phyloP scores from a whole-genome alignment of 2,329 filamentous ascomycete genomes.

The Talaromyces amestolkiae region DNA sequence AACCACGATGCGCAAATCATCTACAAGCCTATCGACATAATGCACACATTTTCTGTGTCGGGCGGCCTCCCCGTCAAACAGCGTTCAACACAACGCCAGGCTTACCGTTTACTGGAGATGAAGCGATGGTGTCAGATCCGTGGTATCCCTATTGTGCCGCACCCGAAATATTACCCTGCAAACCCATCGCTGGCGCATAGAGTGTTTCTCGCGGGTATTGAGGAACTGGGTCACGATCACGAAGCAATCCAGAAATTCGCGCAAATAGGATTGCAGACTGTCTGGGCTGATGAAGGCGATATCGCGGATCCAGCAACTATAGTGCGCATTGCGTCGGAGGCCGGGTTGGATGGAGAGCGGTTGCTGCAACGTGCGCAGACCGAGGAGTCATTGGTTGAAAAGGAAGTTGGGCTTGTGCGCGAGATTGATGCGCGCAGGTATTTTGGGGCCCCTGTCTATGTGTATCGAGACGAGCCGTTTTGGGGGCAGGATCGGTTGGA shows the following conservation, averaged over 20 bases:
- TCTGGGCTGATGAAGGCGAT: constrained; percentile 7
- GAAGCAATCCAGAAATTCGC: constrained; percentile 17
- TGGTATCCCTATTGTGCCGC: constrained; percentile 27
- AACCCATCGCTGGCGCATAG: constrained; percentile 33
- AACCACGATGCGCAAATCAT: constrained; percentile 24
- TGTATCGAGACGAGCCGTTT: constrained; percentile 26
- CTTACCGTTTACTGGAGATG: constrained; percentile 26
- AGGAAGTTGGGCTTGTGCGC: constrained; percentile 18
- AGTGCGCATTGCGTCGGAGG: neutral
- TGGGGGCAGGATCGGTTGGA: constrained; percentile 30
- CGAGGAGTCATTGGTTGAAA: neutral
- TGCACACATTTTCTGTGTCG: constrained; percentile 33
- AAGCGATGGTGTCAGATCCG: constrained; percentile 29
- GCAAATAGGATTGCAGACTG: constrained; percentile 19
- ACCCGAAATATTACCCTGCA: constrained; percentile 21
- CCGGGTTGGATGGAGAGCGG: constrained; percentile 1
- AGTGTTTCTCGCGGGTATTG: constrained; percentile 26
- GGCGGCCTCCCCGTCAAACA: constrained; percentile 35
- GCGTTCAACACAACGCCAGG: constrained; percentile 30
- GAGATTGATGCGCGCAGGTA: constrained; percentile 23
- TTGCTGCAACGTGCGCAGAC: neutral
- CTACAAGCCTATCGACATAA: constrained; percentile 30
- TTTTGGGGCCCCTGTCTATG: constrained; percentile 28
- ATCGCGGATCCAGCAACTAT: constrained; percentile 5
- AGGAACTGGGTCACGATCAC: constrained; percentile 12